Base-by-base conservation (phyloP, 768 basidiomycete genomes). In the Favolaschia claudopus region DNA sequence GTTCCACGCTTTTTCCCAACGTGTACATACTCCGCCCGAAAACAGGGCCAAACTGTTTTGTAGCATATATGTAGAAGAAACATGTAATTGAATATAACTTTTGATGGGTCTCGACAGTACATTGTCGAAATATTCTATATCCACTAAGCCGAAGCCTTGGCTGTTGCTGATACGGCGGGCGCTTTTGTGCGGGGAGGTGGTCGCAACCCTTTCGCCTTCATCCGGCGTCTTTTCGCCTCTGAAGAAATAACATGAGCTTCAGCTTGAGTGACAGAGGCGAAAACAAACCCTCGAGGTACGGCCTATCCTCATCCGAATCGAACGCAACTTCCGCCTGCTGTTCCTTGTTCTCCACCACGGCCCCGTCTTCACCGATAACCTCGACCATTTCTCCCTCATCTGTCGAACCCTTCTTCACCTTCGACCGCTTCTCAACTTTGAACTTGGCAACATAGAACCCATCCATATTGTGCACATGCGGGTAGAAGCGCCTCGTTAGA, bases 381-480 rank as follows among this genome's bases (percentile, higher is more conserved):
- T 67, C 64, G 22, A 65, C 64, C 33, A 68, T 68, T 34, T 67
- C 73, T 28, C 74, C 77, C 31, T 69, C 73, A 8, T 63, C 63
- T 43, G 73, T 73, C 34, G 67, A 58, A 31, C 62, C 53, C 22
- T 67, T 70, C 52, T 68, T 69, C 32, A 55, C 68, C 77, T 91
- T 95, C 44, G 77, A 70, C 58, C 89, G 83, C 75, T 87, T 92
- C 71, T 87, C 90, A n/a, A 99, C 89, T 75, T 92, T 96, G 84
- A 99, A 93, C 75, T 99, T 99, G 58, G 96, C 96, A 53, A 99
- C 96, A 74, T 85, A 99, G 83, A 99, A 99, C 6, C 97, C 97
- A 72, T 99, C 97, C 96, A 99, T 97, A 76, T 99, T 99, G 77
- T 98, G 96, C 67, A 97, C 95, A 74, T 98, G 96, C 15, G 96